Percentiles rank a stretch among this genome's conserved stretches.
phyloP scores from a whole-genome alignment of 495 filamentous ascomycete genomes.

The Xylaria venustula region DNA sequence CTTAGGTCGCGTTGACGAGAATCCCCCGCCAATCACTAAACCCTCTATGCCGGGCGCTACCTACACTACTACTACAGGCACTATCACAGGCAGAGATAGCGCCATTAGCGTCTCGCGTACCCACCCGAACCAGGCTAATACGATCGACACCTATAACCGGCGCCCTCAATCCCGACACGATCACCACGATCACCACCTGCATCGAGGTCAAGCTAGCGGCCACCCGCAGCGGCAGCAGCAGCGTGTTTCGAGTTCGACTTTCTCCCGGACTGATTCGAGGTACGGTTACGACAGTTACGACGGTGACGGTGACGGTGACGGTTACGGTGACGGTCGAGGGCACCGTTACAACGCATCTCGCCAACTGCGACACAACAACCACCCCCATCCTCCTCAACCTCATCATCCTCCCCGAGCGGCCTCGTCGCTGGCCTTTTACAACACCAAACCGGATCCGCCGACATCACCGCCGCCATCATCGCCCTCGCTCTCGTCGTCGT shows the following conservation, averaged over 20 bases:
- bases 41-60: neutral
- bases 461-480: neutral
- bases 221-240: neutral
- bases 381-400: neutral
- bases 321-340: neutral
- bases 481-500: neutral
- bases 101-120: neutral
- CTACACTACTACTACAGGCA: neutral
- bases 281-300: too few relatives aligned
- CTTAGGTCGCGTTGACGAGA: neutral
- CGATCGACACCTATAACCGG: neutral
- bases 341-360: neutral
- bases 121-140: slow-evolving; percentile 6
- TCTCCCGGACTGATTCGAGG: too few relatives aligned
- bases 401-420: slow-evolving; percentile 2
- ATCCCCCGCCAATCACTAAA: neutral
- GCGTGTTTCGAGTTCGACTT: too few relatives aligned
- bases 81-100: too few relatives aligned
- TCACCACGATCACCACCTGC: neutral
- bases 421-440: slow-evolving; percentile 3
- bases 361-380: neutral
- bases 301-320: neutral
- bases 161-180: neutral
- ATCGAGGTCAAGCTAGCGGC: neutral
- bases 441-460: neutral